Conservation (phyloP, 73 alveolate species). For the Stentor roeselii region DNA sequence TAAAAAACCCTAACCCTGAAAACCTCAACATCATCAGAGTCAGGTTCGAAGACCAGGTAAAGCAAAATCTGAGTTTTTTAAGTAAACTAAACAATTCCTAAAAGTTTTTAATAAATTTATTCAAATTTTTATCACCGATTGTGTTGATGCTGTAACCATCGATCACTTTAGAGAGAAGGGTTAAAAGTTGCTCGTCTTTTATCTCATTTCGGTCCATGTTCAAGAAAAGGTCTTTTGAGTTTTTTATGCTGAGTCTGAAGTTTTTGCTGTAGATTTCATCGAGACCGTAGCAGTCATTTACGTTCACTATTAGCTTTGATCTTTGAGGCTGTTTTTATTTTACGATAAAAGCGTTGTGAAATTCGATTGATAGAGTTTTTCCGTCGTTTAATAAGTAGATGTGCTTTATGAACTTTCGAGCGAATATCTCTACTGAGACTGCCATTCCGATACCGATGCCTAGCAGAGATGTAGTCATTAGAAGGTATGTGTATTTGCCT, state of each 20-base stretch:
- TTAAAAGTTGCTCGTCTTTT: background rate
- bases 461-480: background rate
- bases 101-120: no score
- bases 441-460: background rate
- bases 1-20: no score
- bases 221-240: background rate
- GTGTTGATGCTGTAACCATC: background rate
- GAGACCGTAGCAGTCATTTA: background rate
- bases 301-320: background rate
- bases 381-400: background rate
- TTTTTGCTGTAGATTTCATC: background rate
- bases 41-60: no score
- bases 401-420: background rate
- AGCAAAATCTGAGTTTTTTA: no score
- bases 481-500: background rate
- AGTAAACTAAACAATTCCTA: no score
- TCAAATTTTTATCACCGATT: background rate
- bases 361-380: background rate
- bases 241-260: background rate
- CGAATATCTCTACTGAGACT: background rate
- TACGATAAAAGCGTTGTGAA: slow-evolving; percentile 21
- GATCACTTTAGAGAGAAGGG: background rate
- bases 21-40: no score
- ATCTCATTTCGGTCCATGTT: background rate
- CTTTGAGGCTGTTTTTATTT: background rate